Evolutionary conservation across 2,329 filamentous ascomycete genomes (phyloP), one percentile per base, ranked within the genome.

Genomic region (Nemania sp.): DNA sequence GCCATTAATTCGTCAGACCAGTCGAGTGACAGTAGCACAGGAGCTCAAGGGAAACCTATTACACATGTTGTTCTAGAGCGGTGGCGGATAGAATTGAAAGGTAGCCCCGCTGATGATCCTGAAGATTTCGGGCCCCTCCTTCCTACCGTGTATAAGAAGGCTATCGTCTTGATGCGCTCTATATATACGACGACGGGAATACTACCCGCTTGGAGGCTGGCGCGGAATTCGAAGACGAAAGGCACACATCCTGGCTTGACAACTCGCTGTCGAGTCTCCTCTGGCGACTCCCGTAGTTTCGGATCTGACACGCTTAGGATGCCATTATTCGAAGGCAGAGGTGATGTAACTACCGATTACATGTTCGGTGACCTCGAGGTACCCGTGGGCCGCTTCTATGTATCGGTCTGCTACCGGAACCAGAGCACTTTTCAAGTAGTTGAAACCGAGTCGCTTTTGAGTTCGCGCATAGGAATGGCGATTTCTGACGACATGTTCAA

Each of bases 91-190:
- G 88, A 94, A 68, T 78, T 97, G 52, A 89, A 89, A 67, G 82
- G 83, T 62, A 74, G 75, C 53, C 71, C 78, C 52, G 69, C 77
- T 69, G 69, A 79, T 61, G 66, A 70, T 26, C 64, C 69, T 14
- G 77, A 82, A 42, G 83, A 82, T 68, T 90, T 86, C 68, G 82
- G 81, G 6, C 77, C 77, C 9, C 78, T 76, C 26, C 76, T 97
- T 46, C 91, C 94, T 12, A 93, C 90, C 47, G 86, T 96, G 54
- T 99, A 99, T 80, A 99, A 99, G 75, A 94, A 96, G 74, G 91
- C 90, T 64, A 96, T 99, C 60, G 89, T 97, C 62, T 85, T 97
- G 64, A 97, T 97, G 73, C 84, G 94, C 56, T 91, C 91, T 1
- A 80, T 99, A 40, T 96, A 90, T 70, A 84, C 90, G 44, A 89